A percentile compares a stretch with the other conserved stretches of the same genome.
Conservation (phyloP, 1,284 basidiomycete species). For the Puccinia novopanici region DNA sequence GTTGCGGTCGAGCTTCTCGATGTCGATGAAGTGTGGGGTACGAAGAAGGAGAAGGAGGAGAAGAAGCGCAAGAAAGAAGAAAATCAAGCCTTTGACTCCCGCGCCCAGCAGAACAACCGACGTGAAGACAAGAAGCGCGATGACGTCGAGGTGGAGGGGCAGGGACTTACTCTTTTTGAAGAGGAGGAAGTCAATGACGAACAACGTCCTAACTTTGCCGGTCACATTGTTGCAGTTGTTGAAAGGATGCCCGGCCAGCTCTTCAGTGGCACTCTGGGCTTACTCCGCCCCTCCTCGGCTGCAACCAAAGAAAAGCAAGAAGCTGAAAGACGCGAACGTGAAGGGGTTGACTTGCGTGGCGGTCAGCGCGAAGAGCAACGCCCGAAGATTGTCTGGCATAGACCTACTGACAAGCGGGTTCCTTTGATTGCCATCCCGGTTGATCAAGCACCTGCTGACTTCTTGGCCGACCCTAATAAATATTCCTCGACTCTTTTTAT, state of each 20-base stretch:
- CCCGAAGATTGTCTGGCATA: constrained; percentile 99
- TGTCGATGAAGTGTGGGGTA: constrained; percentile 94
- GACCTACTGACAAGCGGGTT: constrained; percentile 98
- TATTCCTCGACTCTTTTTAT: constrained; percentile 92
- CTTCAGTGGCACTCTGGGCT: constrained; percentile 93
- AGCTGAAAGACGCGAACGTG: constrained; percentile 91
- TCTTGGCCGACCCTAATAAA: constrained; percentile 87
- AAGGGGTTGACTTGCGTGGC: constrained; percentile 75
- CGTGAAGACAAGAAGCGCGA: constrained; percentile 99
- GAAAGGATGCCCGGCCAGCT: constrained; percentile 98
- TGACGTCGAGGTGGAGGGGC: constrained; percentile 98
- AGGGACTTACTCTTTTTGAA: constrained; percentile 91
- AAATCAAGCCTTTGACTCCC: constrained; percentile 80
- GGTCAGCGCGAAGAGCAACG: constrained; percentile 77
- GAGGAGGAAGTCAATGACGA: constrained; percentile 97
- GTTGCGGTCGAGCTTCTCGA: constrained; percentile 97
- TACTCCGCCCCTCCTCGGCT: constrained; percentile 91
- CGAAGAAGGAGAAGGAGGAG: constrained; percentile 99
- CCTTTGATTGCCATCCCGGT: constrained; percentile 95
- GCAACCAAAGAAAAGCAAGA: constrained; percentile 99
- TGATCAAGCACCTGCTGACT: constrained; percentile 94
- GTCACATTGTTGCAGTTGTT: constrained; percentile 97
- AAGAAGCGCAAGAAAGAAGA: constrained; percentile 99
- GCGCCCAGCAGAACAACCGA: constrained; percentile 69
- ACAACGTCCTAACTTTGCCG: constrained; percentile 82